phyloP scores from a whole-genome alignment of 768 basidiomycete species.

The Astraeus odoratus region DNA sequence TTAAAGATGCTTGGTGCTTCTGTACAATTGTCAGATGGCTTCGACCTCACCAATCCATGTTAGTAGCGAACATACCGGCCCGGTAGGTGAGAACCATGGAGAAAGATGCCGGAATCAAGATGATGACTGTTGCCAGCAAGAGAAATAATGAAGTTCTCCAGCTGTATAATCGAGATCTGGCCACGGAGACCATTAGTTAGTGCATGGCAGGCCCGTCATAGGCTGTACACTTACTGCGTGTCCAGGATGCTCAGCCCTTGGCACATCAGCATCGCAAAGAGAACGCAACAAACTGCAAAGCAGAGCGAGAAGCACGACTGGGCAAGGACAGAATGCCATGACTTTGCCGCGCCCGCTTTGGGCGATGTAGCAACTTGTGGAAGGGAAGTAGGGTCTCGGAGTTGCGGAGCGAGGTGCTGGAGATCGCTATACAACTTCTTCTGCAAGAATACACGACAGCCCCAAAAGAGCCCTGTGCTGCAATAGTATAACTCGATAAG shows the following conservation, averaged over 20 bases:
- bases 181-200: not conserved
- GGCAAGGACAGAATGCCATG: conserved; percentile 51
- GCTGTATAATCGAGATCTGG: conserved; percentile 56
- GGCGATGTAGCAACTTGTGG: conserved; percentile 17
- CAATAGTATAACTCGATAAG: not conserved
- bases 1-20: conserved; percentile 22
- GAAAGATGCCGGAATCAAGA: conserved; percentile 58
- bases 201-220: not conserved
- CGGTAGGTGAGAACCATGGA: conserved; percentile 50
- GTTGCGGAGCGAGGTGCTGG: conserved; percentile 36
- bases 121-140: conserved; percentile 55
- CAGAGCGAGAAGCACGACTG: conserved; percentile 58
- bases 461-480: conserved; percentile 47
- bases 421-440: conserved; percentile 55
- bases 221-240: conserved; percentile 38
- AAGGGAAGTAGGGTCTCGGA: conserved; percentile 16
- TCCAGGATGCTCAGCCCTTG: conserved; percentile 55
- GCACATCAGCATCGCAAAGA: conserved; percentile 68
- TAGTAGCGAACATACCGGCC: conserved; percentile 14
- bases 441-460: conserved; percentile 54
- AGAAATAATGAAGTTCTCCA: conserved; percentile 62
- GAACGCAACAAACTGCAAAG: conserved; percentile 67
- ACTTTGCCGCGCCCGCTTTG: conserved; percentile 15
- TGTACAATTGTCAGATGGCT: too few species aligned
- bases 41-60: not conserved